Conservation (phyloP, 2,329 filamentous ascomycete genomes). For the Cordyceps fumosorosea region DNA sequence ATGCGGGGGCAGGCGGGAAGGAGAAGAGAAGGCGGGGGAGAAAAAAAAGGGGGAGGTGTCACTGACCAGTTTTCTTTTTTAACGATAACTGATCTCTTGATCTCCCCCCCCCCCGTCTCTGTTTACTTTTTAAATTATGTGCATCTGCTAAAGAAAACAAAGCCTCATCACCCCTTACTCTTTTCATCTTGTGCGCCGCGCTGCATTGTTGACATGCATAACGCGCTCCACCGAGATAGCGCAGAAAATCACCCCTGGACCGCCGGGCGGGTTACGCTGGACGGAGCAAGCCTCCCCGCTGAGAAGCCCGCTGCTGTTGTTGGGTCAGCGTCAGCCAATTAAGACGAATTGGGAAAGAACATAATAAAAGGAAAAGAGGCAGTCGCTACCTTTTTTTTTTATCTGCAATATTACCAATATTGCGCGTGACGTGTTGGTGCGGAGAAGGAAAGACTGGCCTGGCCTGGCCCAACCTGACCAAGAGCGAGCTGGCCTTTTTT, state of each 20-base stretch:
- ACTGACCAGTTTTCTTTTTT: background rate
- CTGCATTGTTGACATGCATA: slow-evolving; percentile 14
- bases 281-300: background rate
- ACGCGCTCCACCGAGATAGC: background rate
- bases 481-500: background rate
- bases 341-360: slow-evolving; percentile 2
- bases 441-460: background rate
- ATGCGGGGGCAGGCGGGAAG: background rate
- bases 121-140: background rate
- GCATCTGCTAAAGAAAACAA: slow-evolving; percentile 7
- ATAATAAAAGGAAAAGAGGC: background rate
- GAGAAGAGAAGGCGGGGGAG: background rate
- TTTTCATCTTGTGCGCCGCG: background rate
- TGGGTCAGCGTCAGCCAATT: slow-evolving; percentile 2
- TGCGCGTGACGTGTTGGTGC: background rate
- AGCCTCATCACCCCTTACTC: background rate
- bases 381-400: background rate
- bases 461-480: background rate
- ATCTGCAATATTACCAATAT: background rate
- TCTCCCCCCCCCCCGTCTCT: background rate
- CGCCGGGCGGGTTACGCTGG: background rate
- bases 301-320: background rate
- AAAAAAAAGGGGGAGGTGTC: background rate
- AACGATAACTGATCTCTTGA: background rate
- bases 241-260: background rate